Conservation (phyloP, 805 yeast species). For the Wickerhamomyces chambardii region DNA sequence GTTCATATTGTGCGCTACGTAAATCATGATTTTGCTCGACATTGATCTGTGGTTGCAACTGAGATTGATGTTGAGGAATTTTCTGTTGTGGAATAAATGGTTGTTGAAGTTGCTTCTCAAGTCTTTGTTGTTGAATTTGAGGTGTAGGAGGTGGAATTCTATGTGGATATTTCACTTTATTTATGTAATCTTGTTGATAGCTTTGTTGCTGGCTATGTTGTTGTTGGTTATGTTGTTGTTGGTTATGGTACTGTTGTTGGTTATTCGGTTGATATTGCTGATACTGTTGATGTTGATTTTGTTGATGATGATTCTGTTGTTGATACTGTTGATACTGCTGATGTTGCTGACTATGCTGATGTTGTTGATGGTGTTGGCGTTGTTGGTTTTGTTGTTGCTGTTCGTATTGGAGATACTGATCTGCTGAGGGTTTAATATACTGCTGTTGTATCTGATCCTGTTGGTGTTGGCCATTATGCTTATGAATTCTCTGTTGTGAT, state of each 20-base stretch:
- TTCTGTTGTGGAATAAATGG: constrained; percentile 5
- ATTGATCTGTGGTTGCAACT: too few species aligned
- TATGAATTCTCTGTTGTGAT: neutral
- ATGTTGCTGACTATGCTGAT: neutral
- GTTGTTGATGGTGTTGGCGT: constrained; percentile 1
- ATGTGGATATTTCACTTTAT: too few species aligned
- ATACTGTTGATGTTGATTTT: neutral
- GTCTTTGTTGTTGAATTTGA: constrained; percentile 10
- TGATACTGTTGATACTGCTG: constrained; percentile 2
- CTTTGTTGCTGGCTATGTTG: too few species aligned
- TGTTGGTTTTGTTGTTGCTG: constrained; percentile 1
- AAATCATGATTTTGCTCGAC: too few species aligned
- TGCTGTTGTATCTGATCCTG: constrained; percentile 2
- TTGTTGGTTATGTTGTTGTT: too few species aligned
- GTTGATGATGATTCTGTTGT: neutral
- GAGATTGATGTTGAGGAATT: too few species aligned
- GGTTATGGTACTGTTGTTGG: too few species aligned
- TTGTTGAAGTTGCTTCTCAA: neutral
- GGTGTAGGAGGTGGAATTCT: too few species aligned
- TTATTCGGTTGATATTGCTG: too few species aligned
- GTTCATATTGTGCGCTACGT: too few species aligned
- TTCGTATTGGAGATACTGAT: neutral
- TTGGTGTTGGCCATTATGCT: constrained; percentile 1
- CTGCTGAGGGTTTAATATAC: too few species aligned
- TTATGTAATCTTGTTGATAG: too few species aligned